Conservation (phyloP, 1,284 basidiomycete species). For the Lentinula novae-zelandiae region DNA sequence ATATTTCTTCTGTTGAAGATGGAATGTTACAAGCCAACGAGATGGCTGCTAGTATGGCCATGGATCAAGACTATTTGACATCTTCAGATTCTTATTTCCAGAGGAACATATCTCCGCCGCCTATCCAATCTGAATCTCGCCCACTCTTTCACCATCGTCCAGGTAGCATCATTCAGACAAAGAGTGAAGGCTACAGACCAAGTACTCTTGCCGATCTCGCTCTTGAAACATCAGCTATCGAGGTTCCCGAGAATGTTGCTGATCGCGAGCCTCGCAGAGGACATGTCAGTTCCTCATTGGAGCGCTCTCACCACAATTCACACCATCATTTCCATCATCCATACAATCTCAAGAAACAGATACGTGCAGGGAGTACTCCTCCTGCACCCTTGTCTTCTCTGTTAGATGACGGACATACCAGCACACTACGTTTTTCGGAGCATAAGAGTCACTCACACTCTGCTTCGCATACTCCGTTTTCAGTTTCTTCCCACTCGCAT, state of each 20-base stretch:
- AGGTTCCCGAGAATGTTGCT: neutral
- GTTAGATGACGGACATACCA: neutral
- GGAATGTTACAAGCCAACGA: neutral
- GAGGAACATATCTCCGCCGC: neutral
- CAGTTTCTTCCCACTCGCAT: neutral
- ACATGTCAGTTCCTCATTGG: neutral
- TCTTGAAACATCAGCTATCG: neutral
- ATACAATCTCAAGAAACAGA: neutral
- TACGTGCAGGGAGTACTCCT: conserved; percentile 12
- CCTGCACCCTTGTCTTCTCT: conserved; percentile 6
- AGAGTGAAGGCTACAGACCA: neutral
- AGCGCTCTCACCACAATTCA: neutral
- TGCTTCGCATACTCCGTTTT: conserved; percentile 1
- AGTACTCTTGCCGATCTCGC: neutral
- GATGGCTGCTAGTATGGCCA: neutral
- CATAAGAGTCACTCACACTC: neutral
- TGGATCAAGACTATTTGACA: conserved; percentile 6
- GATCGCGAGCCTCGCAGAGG: neutral
- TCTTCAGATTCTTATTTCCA: neutral
- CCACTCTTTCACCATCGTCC: neutral
- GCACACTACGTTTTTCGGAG: conserved; percentile 1
- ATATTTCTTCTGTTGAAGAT: neutral
- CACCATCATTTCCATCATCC: neutral
- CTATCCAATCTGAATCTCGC: neutral
- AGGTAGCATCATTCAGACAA: neutral